phyloP scores from a whole-genome alignment of 331 rosid genomes.

The Spiraea crenata region DNA sequence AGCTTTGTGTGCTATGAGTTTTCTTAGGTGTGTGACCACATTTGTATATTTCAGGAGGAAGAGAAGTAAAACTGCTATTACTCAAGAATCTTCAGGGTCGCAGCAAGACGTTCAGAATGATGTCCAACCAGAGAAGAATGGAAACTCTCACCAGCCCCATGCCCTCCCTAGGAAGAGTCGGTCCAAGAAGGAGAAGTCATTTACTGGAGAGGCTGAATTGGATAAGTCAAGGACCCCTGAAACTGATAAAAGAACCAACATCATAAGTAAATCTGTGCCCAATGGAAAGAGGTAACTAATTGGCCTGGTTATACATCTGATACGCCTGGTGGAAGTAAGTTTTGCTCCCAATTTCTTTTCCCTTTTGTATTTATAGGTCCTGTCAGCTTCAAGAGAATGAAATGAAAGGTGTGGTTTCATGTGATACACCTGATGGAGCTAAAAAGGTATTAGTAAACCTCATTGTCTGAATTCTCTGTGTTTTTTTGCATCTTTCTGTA shows the following conservation, averaged over 20 bases:
- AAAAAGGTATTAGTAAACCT: conserved; percentile 46
- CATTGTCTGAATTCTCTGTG: neutral
- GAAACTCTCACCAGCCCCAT: conserved; percentile 25
- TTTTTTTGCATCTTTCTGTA: neutral
- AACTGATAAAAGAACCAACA: conserved; percentile 32
- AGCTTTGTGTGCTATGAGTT: neutral
- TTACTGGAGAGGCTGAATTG: conserved; percentile 34
- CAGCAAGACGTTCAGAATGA: conserved; percentile 28
- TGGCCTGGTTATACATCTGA: neutral
- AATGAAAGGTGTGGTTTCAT: conserved; percentile 22
- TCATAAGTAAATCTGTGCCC: conserved; percentile 24
- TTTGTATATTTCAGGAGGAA: conserved; percentile 53
- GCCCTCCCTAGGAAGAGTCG: conserved; percentile 26
- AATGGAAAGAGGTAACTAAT: conserved; percentile 49
- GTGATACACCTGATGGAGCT: conserved; percentile 34
- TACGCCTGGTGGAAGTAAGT: no score
- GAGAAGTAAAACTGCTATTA: conserved; percentile 53
- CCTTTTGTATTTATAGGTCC: conserved; percentile 39
- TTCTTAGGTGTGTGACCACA: neutral
- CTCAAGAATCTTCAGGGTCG: conserved; percentile 37
- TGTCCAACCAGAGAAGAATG: conserved; percentile 33
- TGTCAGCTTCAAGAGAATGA: conserved; percentile 51
- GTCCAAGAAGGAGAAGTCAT: conserved; percentile 39
- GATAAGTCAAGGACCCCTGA: conserved; percentile 31
- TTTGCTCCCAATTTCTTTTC: conserved; percentile 9